Base-by-base conservation (phyloP, 768 basidiomycete genomes). In the Lactarius indigo region DNA sequence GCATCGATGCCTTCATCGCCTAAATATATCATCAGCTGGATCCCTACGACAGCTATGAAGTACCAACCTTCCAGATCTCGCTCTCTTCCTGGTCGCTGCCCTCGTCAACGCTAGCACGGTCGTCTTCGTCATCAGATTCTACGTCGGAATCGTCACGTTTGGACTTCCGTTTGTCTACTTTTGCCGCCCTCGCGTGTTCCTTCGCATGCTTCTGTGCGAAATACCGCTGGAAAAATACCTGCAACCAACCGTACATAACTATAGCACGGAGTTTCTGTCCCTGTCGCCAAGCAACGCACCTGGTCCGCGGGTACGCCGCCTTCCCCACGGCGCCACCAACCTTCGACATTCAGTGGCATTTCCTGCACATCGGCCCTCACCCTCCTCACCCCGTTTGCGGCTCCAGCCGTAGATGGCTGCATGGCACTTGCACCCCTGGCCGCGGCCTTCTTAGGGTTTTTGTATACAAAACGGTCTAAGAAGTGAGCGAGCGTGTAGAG, bases 381-480 rank as follows among this genome's bases (percentile, higher is more conserved):
- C 50, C 94, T 82, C 77, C 90, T 92, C 47, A 93, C 87, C 2
- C 91, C 86, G 2, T 78, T 78, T 15, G 83, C 80, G 64, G 88
- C 89, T n/a, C 83, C 70, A 1, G 80, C 82, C 6, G 90, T 90
- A 1, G 88, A 87, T n/a, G 94, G 94, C 78, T 99, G 96, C 97
- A 98, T 98, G 63, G 92, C 91, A 68, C 90, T 92, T 0, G 86
- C 82, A n/a, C 95, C 96, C 73, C 87, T 89, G 9, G 84, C 79
- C 65, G 78, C 79, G 44, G 75, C 71, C 72, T 89, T 88, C 79
- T 98, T 98, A 1, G 95, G 89, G 75, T 98, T 98, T 77, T 95
- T 93, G 81, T 94, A 98, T 52, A 98, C 92, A 78, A 98, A 98
- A 2, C 96, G 87, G 74, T 98, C 97, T 47, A 98, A 84, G 85